Conservation (phyloP, 2,329 filamentous ascomycete genomes). For the Diaporthe sp. region DNA sequence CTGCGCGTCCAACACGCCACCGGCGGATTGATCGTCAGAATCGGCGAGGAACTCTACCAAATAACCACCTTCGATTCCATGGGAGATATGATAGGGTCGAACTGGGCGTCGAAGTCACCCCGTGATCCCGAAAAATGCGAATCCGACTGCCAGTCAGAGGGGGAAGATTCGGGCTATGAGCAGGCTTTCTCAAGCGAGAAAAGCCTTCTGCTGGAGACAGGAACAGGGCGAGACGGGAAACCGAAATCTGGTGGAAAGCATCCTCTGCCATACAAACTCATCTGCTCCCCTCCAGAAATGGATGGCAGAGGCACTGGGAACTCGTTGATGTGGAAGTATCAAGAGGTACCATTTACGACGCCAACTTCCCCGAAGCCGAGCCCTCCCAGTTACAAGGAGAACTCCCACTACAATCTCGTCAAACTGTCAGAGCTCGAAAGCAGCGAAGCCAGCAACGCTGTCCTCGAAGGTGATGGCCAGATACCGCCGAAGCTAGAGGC, state of each 20-base stretch:
- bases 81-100: background rate
- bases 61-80: background rate
- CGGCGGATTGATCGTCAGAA: conserved; percentile 1
- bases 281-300: background rate
- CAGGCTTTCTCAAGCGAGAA: background rate
- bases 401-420: background rate
- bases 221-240: background rate
- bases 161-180: background rate
- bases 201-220: background rate
- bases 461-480: background rate
- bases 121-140: background rate
- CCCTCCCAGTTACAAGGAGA: background rate
- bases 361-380: background rate
- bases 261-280: background rate
- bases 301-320: rapidly evolving
- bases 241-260: background rate
- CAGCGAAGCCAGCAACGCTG: background rate
- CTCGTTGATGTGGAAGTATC: background rate
- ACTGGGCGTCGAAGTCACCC: background rate
- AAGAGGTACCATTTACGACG: background rate
- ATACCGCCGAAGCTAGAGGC: background rate
- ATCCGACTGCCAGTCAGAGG: background rate
- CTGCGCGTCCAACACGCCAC: background rate
- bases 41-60: background rate
- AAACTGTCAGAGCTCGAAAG: background rate